phyloP scores from a whole-genome alignment of 2,329 filamentous ascomycete species.

The Hansfordia pulvinata region DNA sequence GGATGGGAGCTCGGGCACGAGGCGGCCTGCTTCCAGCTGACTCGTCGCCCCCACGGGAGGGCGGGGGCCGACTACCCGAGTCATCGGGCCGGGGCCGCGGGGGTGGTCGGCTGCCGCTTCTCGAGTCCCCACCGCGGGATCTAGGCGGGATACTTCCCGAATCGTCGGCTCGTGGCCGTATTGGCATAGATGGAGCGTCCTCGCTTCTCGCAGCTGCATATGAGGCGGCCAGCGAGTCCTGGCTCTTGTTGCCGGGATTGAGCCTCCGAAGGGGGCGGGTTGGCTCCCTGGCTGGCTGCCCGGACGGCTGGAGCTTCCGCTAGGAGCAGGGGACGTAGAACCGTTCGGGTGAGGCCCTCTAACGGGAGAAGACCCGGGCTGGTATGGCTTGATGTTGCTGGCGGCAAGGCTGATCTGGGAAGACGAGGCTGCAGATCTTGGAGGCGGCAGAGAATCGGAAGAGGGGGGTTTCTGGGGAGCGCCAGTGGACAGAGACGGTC shows the following conservation, averaged over 20 bases:
- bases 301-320: too few species aligned
- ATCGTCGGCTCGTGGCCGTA: constrained; percentile 1
- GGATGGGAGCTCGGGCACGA: too few species aligned
- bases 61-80: constrained; percentile 1
- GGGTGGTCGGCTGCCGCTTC: constrained; percentile 1
- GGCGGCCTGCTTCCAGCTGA: too few species aligned
- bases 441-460: constrained; percentile 5
- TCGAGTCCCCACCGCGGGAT: not conserved
- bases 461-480: constrained; percentile 5
- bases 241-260: constrained; percentile 38
- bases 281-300: constrained; percentile 25
- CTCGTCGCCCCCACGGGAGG: too few species aligned
- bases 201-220: constrained; percentile 32
- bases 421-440: constrained; percentile 5
- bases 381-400: constrained; percentile 9
- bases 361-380: constrained; percentile 12
- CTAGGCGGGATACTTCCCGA: constrained; percentile 1
- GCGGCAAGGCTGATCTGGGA: constrained; percentile 6
- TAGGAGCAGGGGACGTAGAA: constrained; percentile 32
- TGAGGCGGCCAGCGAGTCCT: constrained; percentile 40
- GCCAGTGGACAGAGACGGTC: constrained; percentile 1
- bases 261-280: constrained; percentile 29
- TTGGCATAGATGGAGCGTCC: constrained; percentile 26
- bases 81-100: not conserved
- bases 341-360: constrained; percentile 23